Evolutionary conservation across 176 grass and related monocot genomes (phyloP).

Genomic region (Triticum turgidum): DNA sequence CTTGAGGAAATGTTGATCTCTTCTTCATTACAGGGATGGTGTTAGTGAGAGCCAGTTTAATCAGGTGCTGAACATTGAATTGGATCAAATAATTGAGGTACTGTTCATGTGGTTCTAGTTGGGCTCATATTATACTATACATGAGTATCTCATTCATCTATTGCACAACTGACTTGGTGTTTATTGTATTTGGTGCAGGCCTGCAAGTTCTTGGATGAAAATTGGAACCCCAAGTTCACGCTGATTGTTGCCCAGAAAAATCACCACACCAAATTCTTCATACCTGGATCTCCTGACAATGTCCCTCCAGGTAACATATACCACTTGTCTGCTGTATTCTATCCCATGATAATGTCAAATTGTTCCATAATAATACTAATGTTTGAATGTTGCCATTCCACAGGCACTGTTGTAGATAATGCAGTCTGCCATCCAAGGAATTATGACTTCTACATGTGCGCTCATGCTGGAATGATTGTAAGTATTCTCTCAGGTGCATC

Average conservation of each 20-base stretch:
- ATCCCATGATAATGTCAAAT: background rate
- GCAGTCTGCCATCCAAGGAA: conserved; percentile 86
- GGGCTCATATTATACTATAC: background rate
- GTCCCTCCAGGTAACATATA: conserved; percentile 67
- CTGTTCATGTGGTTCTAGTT: background rate
- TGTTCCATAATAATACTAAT: background rate
- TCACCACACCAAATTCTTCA: conserved; percentile 88
- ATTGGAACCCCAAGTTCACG: conserved; percentile 72
- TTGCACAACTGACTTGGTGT: background rate
- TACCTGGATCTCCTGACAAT: conserved; percentile 56
- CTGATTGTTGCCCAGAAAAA: conserved; percentile 94
- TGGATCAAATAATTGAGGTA: conserved; percentile 96
- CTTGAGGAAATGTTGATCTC: background rate
- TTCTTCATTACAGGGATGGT: conserved; percentile 56
- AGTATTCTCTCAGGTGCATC: background rate
- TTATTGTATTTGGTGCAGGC: conserved; percentile 43
- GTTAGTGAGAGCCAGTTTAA: conserved; percentile 89
- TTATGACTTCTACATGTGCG: conserved; percentile 96
- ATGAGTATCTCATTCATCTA: background rate
- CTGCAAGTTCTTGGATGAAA: conserved; percentile 77
- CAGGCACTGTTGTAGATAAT: conserved; percentile 87
- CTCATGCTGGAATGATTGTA: conserved; percentile 87
- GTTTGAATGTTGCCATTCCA: background rate
- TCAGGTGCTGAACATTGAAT: conserved; percentile 84
- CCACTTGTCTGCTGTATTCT: background rate